Base-by-base conservation (phyloP, 495 filamentous ascomycete species). In the Podospora pseudopauciseta region DNA sequence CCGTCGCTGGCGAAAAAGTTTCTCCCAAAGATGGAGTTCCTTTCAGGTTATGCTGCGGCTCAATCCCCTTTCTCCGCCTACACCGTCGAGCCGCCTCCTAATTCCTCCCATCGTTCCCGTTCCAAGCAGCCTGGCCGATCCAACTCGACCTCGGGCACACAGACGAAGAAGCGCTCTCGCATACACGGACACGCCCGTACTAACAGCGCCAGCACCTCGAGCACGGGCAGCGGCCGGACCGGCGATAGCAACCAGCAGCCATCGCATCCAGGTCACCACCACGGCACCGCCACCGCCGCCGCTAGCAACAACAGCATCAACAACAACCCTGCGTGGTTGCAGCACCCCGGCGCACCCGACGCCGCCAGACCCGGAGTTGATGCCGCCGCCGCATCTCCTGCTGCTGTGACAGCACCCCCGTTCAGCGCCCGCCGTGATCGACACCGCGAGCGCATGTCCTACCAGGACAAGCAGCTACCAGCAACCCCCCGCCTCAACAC, bases 391-490 rank as follows among this genome's bases (percentile, higher is more conserved):
- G 58, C 68, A 60, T 65, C 70, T 26, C 18, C 63, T 30, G 53
- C 67, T 27, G 65, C 65, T 28, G 44, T 49, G n/a, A 32, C 63
- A 62, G n/a, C 64, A 49, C 49, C 60, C 30, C 67, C 68, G 34
- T 49, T 62, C 65, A 27, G 59, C 27, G 19, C 66, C 18, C 71
- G 73, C 11, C 72, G 68, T 56, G 70, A 71, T 19, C 64, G 64
- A 34, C 61, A 63, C 30, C 72, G 67, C 63, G 77, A 79, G 9
- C 71, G 75, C 60, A 75, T 74, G 73, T 63, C 72, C 69, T 75
- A 77, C 68, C 71, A 75, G 57, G 74, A 77, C 69, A 79, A 76
- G 71, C 75, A 80, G 58, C 69, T 77, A 23, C 77, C 77, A n/a
- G 74, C 74, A 18, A 75, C 77, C 18, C 74, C 77, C 53, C 74